Base-by-base conservation (phyloP, 2,329 filamentous ascomycete genomes). In the Stachybotrys chlorohalonatus region DNA sequence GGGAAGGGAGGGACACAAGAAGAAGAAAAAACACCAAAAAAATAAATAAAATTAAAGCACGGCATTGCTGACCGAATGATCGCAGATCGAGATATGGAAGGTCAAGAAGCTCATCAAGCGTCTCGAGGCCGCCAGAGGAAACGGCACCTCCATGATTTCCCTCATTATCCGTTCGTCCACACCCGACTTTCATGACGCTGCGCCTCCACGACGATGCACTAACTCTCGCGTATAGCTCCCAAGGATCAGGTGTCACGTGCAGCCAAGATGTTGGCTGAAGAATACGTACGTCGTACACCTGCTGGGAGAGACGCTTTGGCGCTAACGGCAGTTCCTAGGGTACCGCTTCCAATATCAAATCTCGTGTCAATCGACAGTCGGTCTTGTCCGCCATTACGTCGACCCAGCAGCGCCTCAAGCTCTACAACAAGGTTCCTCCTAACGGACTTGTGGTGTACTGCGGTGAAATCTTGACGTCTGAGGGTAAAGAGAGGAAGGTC, bases 191-290 rank as follows among this genome's bases (percentile, higher is more conserved):
- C 31, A 52, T 49, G 45, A 16, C 50, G 50, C 54, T 13, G 53
- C 50, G 5, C 11, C 8, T 56, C 62, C 62, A 63, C 58, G 51
- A 53, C 61, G 56, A 51, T 15, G 4, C 60, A 64, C 62, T 65
- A 61, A 65, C 60, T 57, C 30, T 46, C 62, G 15, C 31, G 52
- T 56, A 57, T 67, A 95, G 90, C 94, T 57, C 94, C 94, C 64
- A 99, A 99, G 84, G 92, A 96, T 74, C 94, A 99, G 77, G 84
- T 99, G 60, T 97, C 94, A 49, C 87, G 92, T 68, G 88, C 90
- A 54, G 90, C 94, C 57, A 97, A 97, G 83, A 99, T 99, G 94
- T 88, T 99, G 86, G 95, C 95, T 79, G 94, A 99, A 96, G 92
- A 96, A 89, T 96, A 94, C 71, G 90, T 94, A 82, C 63, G 88